Evolutionary conservation across 2,329 filamentous ascomycete genomes (phyloP).

Genomic region (Gaeumannomyces tritici): DNA sequence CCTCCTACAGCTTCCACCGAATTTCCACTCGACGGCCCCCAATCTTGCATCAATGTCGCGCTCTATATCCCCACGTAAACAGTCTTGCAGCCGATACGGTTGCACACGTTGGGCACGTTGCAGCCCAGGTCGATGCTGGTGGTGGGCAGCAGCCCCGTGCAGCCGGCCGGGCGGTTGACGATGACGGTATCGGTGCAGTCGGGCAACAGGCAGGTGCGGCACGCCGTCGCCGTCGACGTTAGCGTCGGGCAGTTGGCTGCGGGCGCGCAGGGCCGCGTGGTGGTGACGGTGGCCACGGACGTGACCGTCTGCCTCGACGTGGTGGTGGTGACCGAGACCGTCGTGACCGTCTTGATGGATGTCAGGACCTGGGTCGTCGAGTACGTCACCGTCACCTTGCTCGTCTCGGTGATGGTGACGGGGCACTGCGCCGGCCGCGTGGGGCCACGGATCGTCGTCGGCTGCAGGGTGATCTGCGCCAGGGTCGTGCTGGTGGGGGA

Average conservation of each 20-base stretch:
- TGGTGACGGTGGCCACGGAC: slow-evolving; percentile 1
- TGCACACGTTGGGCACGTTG: slow-evolving; percentile 11
- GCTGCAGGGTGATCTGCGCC: slow-evolving; percentile 4
- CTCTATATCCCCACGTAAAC: slow-evolving; percentile 9
- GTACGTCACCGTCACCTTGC: not conserved
- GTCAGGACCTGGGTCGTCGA: slow-evolving; percentile 1
- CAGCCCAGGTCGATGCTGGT: slow-evolving; percentile 15
- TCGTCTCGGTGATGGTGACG: not conserved
- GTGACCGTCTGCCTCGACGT: slow-evolving; percentile 1
- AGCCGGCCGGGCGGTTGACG: slow-evolving; percentile 7
- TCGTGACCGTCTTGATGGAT: slow-evolving; percentile 2
- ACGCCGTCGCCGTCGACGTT: slow-evolving; percentile 8
- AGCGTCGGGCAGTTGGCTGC: slow-evolving; percentile 7
- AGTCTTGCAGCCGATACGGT: slow-evolving; percentile 18
- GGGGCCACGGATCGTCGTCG: slow-evolving; percentile 3
- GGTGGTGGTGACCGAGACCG: slow-evolving; percentile 1
- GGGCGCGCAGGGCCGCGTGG: slow-evolving; percentile 4
- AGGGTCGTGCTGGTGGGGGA: not conserved
- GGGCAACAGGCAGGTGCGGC: slow-evolving; percentile 8
- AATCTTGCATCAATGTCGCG: not conserved
- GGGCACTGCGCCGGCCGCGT: not conserved
- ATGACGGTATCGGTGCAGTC: slow-evolving; percentile 5
- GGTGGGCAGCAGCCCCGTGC: slow-evolving; percentile 11
- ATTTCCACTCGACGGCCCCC: no score
- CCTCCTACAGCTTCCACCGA: no score